Evolutionary conservation across 2,329 filamentous ascomycete genomes (phyloP), one percentile per base, ranked within the genome.

Genomic region (Massarina eburnea): DNA sequence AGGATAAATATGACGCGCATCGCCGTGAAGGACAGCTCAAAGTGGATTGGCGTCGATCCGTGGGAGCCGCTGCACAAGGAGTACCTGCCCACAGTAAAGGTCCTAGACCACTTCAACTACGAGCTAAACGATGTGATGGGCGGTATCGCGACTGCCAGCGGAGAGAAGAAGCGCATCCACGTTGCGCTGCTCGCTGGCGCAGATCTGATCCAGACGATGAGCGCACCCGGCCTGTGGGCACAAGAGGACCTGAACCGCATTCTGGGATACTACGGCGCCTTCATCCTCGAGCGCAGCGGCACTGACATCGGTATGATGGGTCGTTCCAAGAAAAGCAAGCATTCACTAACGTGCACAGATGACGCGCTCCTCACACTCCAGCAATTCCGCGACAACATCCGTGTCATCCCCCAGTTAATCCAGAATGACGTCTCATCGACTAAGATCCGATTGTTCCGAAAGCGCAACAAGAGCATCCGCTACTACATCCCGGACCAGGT

Each of bases 81-180:
- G 55, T 97, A 96, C 67, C 85, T 90, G 51, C 90, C 91, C 14
- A 97, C 92, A 1, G 92, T 91, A 30, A 82, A 87, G 58, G 91
- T 96, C 32, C 77, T 96, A 39, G 90, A 95, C 64, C 92, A 96
- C 71, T 94, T 96, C 60, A 85, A 95, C 56, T 75, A 92, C 64
- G 90, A 96, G 68, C 89, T 96, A 66, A 96, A 96, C 67, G 80
- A 82, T 19, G 81, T 89, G 35, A 76, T 85, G 22, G 85, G 86
- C 30, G 91, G 91, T 6, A 82, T 94, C 22, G 80, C 88, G 59
- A 81, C 80, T 37, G 77, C 79, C 17, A 80, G 86, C 54, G 89
- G 89, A 48, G 76, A 76, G 42, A 82, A 80, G 62, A 86, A 83
- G 68, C 80, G 76, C 10, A 86, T 87, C 15, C 84, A 84, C 46